A percentile compares a stretch with the other conserved stretches of the same genome.
Conservation (phyloP, 2,329 filamentous ascomycete genomes). For the Ophiostoma tasmaniense region DNA sequence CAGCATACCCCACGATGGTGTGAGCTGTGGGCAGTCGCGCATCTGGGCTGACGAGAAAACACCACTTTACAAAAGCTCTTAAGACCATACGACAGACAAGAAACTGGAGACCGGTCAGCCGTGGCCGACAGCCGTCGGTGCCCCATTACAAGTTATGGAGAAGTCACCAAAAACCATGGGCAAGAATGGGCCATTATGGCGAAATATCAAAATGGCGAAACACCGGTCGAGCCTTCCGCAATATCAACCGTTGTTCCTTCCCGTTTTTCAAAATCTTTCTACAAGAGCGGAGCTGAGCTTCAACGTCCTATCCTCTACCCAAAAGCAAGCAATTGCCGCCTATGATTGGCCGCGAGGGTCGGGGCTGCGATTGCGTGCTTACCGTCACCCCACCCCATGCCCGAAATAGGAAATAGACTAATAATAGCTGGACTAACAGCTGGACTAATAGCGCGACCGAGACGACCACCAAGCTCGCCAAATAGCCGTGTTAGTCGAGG, state of each 20-base stretch:
- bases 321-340: neutral
- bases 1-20: slow-evolving; percentile 5
- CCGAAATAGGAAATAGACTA: slow-evolving; percentile 15
- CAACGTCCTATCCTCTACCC: neutral
- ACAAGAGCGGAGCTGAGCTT: neutral
- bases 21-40: neutral
- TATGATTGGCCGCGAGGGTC: slow-evolving; percentile 11
- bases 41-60: neutral
- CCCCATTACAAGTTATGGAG: neutral
- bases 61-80: neutral
- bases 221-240: slow-evolving; percentile 7
- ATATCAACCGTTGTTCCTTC: slow-evolving; percentile 1
- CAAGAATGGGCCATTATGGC: neutral
- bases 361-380: slow-evolving; percentile 17
- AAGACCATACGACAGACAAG: neutral
- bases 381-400: slow-evolving; percentile 10
- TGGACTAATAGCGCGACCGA: neutral
- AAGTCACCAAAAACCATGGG: neutral
- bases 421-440: neutral
- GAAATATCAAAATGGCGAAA: slow-evolving; percentile 13
- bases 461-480: neutral
- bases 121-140: slow-evolving; percentile 6
- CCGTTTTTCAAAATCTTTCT: neutral
- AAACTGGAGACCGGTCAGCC: neutral
- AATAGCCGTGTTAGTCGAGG: slow-evolving; percentile 8